Conservation (phyloP, 2,329 filamentous ascomycete genomes). For the Didymella arachidicola region DNA sequence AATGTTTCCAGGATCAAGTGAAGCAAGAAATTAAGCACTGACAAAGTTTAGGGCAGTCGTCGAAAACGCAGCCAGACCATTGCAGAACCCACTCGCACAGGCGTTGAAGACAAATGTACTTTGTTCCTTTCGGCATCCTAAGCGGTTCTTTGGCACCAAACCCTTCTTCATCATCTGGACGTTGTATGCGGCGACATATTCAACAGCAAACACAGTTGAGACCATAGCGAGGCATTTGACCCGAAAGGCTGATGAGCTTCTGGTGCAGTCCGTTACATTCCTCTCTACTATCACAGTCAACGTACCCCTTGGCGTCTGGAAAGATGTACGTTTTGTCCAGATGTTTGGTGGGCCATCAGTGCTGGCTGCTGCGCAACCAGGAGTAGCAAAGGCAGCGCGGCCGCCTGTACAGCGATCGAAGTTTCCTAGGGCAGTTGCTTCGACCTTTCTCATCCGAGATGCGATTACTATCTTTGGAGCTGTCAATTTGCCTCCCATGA, state of each 20-base stretch:
- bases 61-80: slow-evolving; percentile 33
- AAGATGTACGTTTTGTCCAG: slow-evolving; percentile 43
- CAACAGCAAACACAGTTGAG: slow-evolving; percentile 37
- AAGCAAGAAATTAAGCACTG: neutral
- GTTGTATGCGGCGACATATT: slow-evolving; percentile 41
- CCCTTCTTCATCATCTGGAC: slow-evolving; percentile 42
- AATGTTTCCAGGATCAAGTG: neutral
- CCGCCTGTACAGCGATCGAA: slow-evolving; percentile 11
- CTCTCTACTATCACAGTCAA: slow-evolving; percentile 39
- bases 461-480: slow-evolving; percentile 44
- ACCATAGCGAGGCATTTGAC: slow-evolving; percentile 27
- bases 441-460: slow-evolving; percentile 41
- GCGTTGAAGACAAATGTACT: slow-evolving; percentile 30
- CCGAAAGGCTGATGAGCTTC: slow-evolving; percentile 22
- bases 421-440: slow-evolving; percentile 28
- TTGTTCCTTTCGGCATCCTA: slow-evolving; percentile 33
- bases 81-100: slow-evolving; percentile 24
- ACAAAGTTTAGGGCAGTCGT: slow-evolving; percentile 34
- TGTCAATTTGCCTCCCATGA: slow-evolving; percentile 38
- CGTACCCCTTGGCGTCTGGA: slow-evolving; percentile 39
- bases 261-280: slow-evolving; percentile 35
- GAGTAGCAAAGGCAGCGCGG: slow-evolving; percentile 1
- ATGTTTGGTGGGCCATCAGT: slow-evolving; percentile 28
- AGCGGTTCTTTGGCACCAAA: slow-evolving; percentile 35
- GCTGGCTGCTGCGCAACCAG: slow-evolving; percentile 4